Evolutionary conservation across 2,329 filamentous ascomycete genomes (phyloP).

Genomic region (Penicillium corylophilum): DNA sequence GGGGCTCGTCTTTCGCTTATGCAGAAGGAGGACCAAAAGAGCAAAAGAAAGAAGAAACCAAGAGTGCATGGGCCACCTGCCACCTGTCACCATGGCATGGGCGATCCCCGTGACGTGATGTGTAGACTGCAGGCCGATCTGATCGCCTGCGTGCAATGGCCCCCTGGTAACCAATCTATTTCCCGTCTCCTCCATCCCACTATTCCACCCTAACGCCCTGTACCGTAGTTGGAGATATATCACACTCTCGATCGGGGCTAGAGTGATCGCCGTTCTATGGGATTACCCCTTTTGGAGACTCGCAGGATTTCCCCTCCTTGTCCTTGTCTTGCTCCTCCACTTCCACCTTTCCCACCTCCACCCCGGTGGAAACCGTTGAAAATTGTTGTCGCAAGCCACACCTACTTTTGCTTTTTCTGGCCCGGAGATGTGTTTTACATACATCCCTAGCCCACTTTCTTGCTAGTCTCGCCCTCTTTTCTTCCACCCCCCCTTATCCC

Average conservation of each 20-base stretch:
- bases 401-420: constrained; percentile 15
- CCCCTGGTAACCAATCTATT: constrained; percentile 22
- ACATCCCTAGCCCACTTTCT: background rate
- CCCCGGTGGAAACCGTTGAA: constrained; percentile 27
- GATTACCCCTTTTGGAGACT: constrained; percentile 18
- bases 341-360: constrained; percentile 6
- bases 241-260: constrained; percentile 14
- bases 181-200: constrained; percentile 16
- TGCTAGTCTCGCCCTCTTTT: background rate
- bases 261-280: constrained; percentile 19
- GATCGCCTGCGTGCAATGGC: constrained; percentile 20
- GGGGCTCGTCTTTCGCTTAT: constrained; percentile 5
- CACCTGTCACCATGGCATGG: constrained; percentile 22
- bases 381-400: constrained; percentile 23
- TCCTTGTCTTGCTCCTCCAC: too few species aligned
- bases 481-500: background rate
- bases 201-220: constrained; percentile 17
- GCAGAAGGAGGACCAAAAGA: background rate
- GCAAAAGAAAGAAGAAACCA: background rate
- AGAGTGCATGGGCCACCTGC: constrained; percentile 22
- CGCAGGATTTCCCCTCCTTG: constrained; percentile 3
- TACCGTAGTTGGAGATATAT: constrained; percentile 11
- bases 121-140: background rate
- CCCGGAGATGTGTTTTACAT: background rate
- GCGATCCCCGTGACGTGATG: constrained; percentile 20